These are phyloP conservation scores for Furcasterigmium sp. DNA, from an alignment of 2,329 filamentous ascomycete genomes.

Conservation along the genomic window DNA sequence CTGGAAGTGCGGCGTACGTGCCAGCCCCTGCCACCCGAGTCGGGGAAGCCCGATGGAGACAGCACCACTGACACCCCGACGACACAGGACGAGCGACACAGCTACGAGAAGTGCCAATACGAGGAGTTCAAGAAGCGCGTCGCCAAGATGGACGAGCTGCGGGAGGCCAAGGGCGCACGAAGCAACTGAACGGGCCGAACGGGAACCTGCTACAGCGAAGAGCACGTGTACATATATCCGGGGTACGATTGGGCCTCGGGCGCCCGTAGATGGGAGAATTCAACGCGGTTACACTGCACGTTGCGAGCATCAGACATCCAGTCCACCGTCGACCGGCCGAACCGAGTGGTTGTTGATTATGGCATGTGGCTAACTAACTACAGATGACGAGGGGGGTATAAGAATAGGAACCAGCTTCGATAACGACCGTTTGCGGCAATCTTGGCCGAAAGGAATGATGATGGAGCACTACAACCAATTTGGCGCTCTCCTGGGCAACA, in stretches of 20 bases:
- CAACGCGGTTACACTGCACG: conserved; percentile 6
- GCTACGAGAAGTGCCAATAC: conserved; percentile 99
- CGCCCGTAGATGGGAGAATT: conserved; percentile 11
- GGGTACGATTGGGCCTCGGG: conserved; percentile 4
- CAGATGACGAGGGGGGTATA: not conserved
- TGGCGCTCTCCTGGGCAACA: no score
- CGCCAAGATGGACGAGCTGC: conserved; percentile 95
- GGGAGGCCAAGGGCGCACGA: conserved; percentile 75
- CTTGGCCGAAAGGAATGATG: not conserved
- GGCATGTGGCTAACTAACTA: not conserved
- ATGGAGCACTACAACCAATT: not conserved
- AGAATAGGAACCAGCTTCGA: no score
- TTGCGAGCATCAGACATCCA: not conserved
- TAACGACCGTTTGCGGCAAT: no score
- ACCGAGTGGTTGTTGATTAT: conserved; percentile 1
- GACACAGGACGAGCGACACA: conserved; percentile 86
- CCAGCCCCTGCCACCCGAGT: not conserved
- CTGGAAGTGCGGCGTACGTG: conserved; percentile 92
- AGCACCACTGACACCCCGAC: not conserved
- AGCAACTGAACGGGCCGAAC: conserved; percentile 61
- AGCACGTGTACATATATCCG: conserved; percentile 4
- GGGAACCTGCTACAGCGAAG: not conserved
- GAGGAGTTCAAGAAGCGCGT: conserved; percentile 98
- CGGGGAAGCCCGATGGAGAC: not conserved
- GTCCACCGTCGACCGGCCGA: not conserved